Percentiles rank a stretch among this genome's conserved stretches.
phyloP scores from a whole-genome alignment of 768 basidiomycete species.

The Piloderma croceum region DNA sequence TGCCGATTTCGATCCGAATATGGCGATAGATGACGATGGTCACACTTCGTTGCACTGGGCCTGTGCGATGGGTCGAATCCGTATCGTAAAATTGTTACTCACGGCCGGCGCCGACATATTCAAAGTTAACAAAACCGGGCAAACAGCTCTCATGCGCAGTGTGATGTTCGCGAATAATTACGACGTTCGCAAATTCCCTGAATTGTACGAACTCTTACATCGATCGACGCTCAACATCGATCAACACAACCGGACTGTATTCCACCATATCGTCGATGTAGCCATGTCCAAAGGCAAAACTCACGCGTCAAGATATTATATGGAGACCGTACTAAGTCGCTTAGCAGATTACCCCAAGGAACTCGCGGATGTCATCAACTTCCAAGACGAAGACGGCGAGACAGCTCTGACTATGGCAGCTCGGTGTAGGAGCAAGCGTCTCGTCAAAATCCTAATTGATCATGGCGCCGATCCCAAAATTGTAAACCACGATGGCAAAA shows the following conservation, averaged over 20 bases:
- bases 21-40: conserved; percentile 96
- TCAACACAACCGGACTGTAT: conserved; percentile 93
- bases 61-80: conserved; percentile 96
- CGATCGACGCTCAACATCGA: conserved; percentile 99
- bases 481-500: conserved; percentile 90
- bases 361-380: conserved; percentile 96
- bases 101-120: conserved; percentile 96
- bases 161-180: conserved; percentile 99
- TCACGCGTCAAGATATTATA: conserved; percentile 96
- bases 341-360: conserved; percentile 93
- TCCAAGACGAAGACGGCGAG: conserved; percentile 98
- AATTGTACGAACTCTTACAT: conserved; percentile 93
- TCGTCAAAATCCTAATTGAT: conserved; percentile 93
- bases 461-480: conserved; percentile 96
- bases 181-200: conserved; percentile 97
- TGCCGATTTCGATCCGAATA: conserved; percentile 88
- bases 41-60: conserved; percentile 98
- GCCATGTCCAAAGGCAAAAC: conserved; percentile 97
- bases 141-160: conserved; percentile 95
- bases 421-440: conserved; percentile 87
- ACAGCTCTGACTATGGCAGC: conserved; percentile 96
- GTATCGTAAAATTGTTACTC: conserved; percentile 90
- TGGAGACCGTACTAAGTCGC: conserved; percentile 89
- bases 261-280: conserved; percentile 96
- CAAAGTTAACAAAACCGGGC: conserved; percentile 92